A percentile compares a stretch with the other conserved stretches of the same genome.
phyloP scores from a whole-genome alignment of 768 basidiomycete species.

The Hydnomerulius pinastri region DNA sequence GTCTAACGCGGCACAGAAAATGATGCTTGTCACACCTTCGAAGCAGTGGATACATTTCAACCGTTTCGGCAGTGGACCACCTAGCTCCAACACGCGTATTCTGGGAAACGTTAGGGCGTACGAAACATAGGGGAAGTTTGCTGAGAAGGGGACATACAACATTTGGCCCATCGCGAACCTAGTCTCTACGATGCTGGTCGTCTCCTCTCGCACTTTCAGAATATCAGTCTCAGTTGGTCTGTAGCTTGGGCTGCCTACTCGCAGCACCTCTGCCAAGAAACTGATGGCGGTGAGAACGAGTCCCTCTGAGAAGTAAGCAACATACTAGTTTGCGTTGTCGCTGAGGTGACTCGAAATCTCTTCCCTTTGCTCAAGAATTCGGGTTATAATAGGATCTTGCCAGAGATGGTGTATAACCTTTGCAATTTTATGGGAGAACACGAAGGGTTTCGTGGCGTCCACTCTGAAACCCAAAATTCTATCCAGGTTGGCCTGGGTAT shows the following conservation, averaged over 20 bases:
- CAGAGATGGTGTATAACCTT: constrained; percentile 68
- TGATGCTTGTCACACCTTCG: constrained; percentile 76
- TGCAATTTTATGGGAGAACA: constrained; percentile 65
- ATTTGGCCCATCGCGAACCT: constrained; percentile 70
- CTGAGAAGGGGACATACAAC: constrained; percentile 41
- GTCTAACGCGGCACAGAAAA: constrained; percentile 71
- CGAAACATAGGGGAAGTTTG: no score
- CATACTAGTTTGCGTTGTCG: constrained; percentile 91
- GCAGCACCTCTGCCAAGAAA: constrained; percentile 84
- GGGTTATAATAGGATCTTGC: constrained; percentile 63
- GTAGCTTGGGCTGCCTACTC: constrained; percentile 82
- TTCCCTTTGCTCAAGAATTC: constrained; percentile 55
- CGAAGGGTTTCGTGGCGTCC: constrained; percentile 42
- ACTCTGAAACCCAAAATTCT: constrained; percentile 60
- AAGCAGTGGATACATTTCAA: constrained; percentile 86
- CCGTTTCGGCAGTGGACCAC: constrained; percentile 77
- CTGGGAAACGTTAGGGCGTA: constrained; percentile 24
- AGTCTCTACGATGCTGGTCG: constrained; percentile 89
- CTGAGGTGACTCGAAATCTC: constrained; percentile 95
- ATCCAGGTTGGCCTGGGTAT: constrained; percentile 49
- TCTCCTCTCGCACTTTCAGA: constrained; percentile 84
- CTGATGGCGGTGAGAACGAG: constrained; percentile 37
- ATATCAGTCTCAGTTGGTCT: constrained; percentile 86
- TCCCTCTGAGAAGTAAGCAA: constrained; percentile 18
- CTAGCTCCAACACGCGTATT: constrained; percentile 77